Percentiles rank a stretch among this genome's conserved stretches.
phyloP scores from a whole-genome alignment of 2,329 filamentous ascomycete species.

The Exophiala sp. region DNA sequence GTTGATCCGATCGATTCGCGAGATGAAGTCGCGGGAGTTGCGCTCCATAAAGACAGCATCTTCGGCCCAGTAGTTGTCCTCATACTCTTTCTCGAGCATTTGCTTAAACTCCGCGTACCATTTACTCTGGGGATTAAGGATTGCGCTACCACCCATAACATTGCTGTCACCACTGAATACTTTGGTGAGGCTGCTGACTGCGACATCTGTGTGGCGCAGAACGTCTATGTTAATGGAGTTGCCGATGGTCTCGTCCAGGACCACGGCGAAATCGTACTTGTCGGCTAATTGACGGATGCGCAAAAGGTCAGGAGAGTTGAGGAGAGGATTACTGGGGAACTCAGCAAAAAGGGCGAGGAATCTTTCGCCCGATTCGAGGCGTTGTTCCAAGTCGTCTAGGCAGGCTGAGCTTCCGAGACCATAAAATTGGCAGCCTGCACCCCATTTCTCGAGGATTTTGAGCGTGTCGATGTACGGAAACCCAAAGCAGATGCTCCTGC shows the following conservation, averaged over 20 bases:
- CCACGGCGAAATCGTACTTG: conserved; percentile 79
- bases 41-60: conserved; percentile 93
- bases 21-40: conserved; percentile 88
- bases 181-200: conserved; percentile 93
- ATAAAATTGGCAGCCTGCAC: conserved; percentile 83
- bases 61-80: conserved; percentile 92
- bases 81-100: conserved; percentile 63
- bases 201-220: conserved; percentile 80
- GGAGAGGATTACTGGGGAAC: conserved; percentile 87
- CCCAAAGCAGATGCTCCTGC: conserved; percentile 84
- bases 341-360: conserved; percentile 88
- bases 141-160: conserved; percentile 84
- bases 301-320: conserved; percentile 76
- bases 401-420: conserved; percentile 74
- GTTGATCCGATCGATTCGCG: conserved; percentile 80
- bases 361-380: conserved; percentile 67
- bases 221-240: conserved; percentile 97
- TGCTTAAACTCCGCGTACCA: conserved; percentile 69
- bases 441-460: conserved; percentile 93
- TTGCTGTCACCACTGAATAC: conserved; percentile 97
- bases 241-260: conserved; percentile 93
- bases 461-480: conserved; percentile 97
- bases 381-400: conserved; percentile 74
- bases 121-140: conserved; percentile 59
- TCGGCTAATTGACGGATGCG: conserved; percentile 80